Evolutionary conservation across 2,329 filamentous ascomycete genomes (phyloP).

Genomic region (Aspergillus sojae): DNA sequence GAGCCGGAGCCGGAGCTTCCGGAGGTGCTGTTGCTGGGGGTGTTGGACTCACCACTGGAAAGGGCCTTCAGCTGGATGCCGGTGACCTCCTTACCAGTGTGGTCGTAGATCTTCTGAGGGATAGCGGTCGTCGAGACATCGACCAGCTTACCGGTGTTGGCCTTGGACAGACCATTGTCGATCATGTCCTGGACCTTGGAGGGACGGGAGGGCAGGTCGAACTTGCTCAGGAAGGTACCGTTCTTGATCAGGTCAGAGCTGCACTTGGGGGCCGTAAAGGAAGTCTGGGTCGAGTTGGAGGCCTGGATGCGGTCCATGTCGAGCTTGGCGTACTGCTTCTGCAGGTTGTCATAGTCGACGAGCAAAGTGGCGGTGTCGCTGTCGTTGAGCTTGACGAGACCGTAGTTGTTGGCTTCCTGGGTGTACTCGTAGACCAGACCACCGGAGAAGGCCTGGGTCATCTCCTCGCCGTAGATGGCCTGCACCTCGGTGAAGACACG

Average conservation of each 20-base stretch:
- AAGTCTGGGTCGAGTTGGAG: conserved; percentile 59
- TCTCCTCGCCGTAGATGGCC: conserved; percentile 61
- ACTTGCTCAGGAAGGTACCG: conserved; percentile 72
- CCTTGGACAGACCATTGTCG: conserved; percentile 69
- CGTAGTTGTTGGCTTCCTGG: conserved; percentile 51
- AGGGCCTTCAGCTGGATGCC: conserved; percentile 63
- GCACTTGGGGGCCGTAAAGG: conserved; percentile 66
- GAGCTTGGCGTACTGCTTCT: conserved; percentile 73
- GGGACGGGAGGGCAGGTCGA: conserved; percentile 72
- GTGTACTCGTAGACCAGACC: conserved; percentile 58
- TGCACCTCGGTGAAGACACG: conserved; percentile 64
- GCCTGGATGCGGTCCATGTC: conserved; percentile 70
- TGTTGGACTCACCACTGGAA: conserved; percentile 56
- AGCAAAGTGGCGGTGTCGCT: conserved; percentile 62
- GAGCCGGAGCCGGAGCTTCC: conserved; percentile 20
- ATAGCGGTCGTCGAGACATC: conserved; percentile 60
- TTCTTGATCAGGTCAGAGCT: conserved; percentile 66
- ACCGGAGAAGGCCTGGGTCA: conserved; percentile 61
- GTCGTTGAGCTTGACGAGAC: conserved; percentile 63
- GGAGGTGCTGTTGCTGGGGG: conserved; percentile 51
- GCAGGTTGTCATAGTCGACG: conserved; percentile 72
- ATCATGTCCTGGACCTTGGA: conserved; percentile 72
- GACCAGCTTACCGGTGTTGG: conserved; percentile 67
- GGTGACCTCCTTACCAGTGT: conserved; percentile 60
- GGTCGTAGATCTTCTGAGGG: conserved; percentile 59